Percentiles rank a stretch among this genome's conserved stretches.
phyloP scores from a whole-genome alignment of 1,284 basidiomycete genomes.

The Exobasidium rhododendri region DNA sequence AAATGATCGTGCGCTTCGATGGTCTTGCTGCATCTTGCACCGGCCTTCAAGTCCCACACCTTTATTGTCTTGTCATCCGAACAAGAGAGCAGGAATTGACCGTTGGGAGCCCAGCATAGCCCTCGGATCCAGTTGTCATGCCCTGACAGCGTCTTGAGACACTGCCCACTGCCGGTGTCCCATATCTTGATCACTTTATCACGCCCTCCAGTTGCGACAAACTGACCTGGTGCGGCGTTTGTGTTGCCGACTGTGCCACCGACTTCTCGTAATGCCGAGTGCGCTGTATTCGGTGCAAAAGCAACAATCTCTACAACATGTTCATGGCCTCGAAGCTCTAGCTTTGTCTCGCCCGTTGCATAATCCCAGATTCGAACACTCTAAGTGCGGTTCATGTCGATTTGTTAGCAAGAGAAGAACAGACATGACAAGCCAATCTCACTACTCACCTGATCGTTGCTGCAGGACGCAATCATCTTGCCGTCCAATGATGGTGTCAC shows the following conservation, averaged over 20 bases:
- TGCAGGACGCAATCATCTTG: conserved; percentile 70
- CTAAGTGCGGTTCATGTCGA: conserved; percentile 59
- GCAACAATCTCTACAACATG: conserved; percentile 78
- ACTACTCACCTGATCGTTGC: conserved; percentile 63
- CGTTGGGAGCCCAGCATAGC: conserved; percentile 55
- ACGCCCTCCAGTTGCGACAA: conserved; percentile 74
- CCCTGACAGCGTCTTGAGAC: conserved; percentile 62
- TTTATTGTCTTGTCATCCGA: conserved; percentile 87
- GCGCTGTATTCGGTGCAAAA: conserved; percentile 74
- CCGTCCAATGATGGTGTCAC: conserved; percentile 72
- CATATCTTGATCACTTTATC: conserved; percentile 85
- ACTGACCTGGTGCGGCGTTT: conserved; percentile 59
- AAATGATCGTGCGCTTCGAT: conserved; percentile 84
- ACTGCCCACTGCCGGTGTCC: conserved; percentile 75
- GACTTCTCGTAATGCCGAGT: conserved; percentile 73
- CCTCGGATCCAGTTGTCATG: conserved; percentile 52
- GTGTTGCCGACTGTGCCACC: conserved; percentile 62
- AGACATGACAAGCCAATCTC: conserved; percentile 61
- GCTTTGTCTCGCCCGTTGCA: conserved; percentile 71
- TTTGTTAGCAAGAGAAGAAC: conserved; percentile 17
- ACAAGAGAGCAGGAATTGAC: conserved; percentile 79
- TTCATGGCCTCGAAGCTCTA: conserved; percentile 81
- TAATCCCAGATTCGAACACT: conserved; percentile 79
- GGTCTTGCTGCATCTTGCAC: conserved; percentile 70
- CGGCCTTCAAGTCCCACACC: conserved; percentile 79